Evolutionary conservation across 1,284 basidiomycete species (phyloP), one percentile per base, ranked within the genome.

Genomic region (Austropuccinia psidii): DNA sequence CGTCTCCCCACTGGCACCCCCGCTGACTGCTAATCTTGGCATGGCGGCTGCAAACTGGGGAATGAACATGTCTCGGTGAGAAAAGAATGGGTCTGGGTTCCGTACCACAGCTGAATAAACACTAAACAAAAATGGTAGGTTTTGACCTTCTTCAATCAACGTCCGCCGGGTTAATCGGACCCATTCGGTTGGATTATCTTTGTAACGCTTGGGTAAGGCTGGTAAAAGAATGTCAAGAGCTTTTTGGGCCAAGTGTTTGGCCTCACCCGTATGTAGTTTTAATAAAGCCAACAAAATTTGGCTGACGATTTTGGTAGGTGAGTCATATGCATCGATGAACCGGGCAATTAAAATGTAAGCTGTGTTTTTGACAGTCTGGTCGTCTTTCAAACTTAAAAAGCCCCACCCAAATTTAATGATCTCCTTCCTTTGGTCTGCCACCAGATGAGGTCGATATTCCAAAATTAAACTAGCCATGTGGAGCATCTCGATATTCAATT

Each of bases 331-430:
- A 43, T 89, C 89, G 79, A 97, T 93, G 85, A 98, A 98, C 60
- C 90, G 87, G n/a, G 95, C 92, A 39, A 92, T 90, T 21, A 98
- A 86, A 35, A 97, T 86, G 79, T 95, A 95, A 0, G 93, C 91
- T 29, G 91, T 91, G 80, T 98, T 93, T 82, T 94, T 96, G 78
- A 98, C 92, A 6, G 94, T 88, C 2, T 89, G 86, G 79, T 97
- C 94, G 55, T 94, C 91, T 69, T 85, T 87, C 8, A 79, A 78
- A 33, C 85, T 87, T 77, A 96, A 90, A 78, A 90, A 91, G 78
- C 89, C 86, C 93, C 93, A 98, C 15, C 93, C 91, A 74, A 91
- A 91, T 80, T 91, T 93, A 84, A 98, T 95, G 75, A 98, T 89
- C 77, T 96, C 93, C 81, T 95, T 97, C 81, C 91, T 88, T 49